phyloP scores from a whole-genome alignment of 164 flowering plant species.

The Chimonanthus salicifolius region DNA sequence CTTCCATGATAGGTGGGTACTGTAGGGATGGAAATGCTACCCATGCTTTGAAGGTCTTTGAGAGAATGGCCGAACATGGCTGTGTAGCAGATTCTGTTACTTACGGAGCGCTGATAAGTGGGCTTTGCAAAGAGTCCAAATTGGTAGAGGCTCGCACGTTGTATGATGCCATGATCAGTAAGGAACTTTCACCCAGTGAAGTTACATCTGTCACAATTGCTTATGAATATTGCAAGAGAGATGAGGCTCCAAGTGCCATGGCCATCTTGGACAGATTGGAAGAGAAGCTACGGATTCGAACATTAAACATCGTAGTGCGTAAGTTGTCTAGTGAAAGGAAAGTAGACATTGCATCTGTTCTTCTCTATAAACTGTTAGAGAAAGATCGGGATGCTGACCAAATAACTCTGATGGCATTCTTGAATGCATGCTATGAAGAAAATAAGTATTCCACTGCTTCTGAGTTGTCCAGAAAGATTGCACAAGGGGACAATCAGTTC shows the following conservation, averaged over 20 bases:
- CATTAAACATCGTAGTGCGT: constrained; percentile 63
- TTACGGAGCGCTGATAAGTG: constrained; percentile 87
- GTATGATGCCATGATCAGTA: constrained; percentile 68
- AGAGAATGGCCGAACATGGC: constrained; percentile 51
- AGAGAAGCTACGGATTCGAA: constrained; percentile 59
- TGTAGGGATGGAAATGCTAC: constrained; percentile 45
- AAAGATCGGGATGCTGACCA: constrained; percentile 43
- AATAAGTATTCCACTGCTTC: constrained; percentile 69
- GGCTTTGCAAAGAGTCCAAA: constrained; percentile 73
- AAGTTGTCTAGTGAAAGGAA: constrained; percentile 77
- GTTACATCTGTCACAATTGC: constrained; percentile 82
- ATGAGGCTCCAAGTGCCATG: constrained; percentile 50
- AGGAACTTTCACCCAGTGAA: constrained; percentile 77
- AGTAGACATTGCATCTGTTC: constrained; percentile 62
- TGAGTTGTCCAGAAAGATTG: constrained; percentile 46
- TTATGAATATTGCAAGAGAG: constrained; percentile 71
- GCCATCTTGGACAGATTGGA: constrained; percentile 60
- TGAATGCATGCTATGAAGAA: constrained; percentile 62
- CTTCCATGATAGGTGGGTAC: constrained; percentile 78
- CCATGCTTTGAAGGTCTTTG: constrained; percentile 45
- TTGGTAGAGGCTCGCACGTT: constrained; percentile 56
- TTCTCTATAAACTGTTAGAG: constrained; percentile 60
- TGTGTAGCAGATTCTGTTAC: constrained; percentile 67
- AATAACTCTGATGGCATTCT: constrained; percentile 60
- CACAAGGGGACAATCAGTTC: constrained; percentile 36